phyloP scores from a whole-genome alignment of 2,329 filamentous ascomycete genomes.

The Boeremia exigua region DNA sequence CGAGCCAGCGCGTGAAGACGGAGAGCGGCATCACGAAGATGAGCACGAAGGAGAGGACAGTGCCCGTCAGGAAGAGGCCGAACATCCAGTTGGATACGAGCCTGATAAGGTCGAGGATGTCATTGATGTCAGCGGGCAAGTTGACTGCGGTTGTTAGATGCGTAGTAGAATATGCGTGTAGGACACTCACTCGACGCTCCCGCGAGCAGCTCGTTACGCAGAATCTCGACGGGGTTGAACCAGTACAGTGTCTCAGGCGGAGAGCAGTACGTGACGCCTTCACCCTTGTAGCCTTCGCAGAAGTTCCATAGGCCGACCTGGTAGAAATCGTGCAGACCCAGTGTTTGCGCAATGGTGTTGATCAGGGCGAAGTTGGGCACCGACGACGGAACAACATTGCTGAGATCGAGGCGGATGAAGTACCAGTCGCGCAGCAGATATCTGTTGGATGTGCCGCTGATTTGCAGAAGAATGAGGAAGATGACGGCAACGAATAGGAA shows the following conservation, averaged over 20 bases:
- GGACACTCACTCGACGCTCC: constrained; percentile 72
- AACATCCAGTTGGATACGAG: constrained; percentile 87
- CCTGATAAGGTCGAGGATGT: constrained; percentile 75
- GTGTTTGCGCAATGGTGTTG: constrained; percentile 83
- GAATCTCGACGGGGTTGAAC: constrained; percentile 88
- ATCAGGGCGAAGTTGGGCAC: constrained; percentile 76
- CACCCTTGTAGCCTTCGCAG: constrained; percentile 81
- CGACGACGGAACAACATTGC: constrained; percentile 77
- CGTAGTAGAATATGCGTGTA: no score
- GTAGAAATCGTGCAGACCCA: constrained; percentile 94
- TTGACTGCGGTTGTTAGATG: constrained; percentile 59
- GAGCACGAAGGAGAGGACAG: constrained; percentile 73
- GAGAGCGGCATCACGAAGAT: constrained; percentile 68
- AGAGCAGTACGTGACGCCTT: constrained; percentile 80
- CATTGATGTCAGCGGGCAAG: constrained; percentile 74
- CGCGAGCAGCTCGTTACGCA: constrained; percentile 78
- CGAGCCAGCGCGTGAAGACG: constrained; percentile 60
- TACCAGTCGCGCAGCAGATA: constrained; percentile 72
- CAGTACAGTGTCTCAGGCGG: constrained; percentile 74
- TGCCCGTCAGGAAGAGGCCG: constrained; percentile 77
- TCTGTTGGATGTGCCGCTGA: constrained; percentile 73
- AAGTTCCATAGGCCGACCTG: constrained; percentile 91
- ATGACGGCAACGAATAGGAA: constrained; percentile 77
- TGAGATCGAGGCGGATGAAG: constrained; percentile 84
- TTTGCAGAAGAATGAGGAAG: constrained; percentile 80